Evolutionary conservation across 192 early-diverging fungal genomes (phyloP), one percentile per base, ranked within the genome.

Genomic region (Backusella psychrophila): DNA sequence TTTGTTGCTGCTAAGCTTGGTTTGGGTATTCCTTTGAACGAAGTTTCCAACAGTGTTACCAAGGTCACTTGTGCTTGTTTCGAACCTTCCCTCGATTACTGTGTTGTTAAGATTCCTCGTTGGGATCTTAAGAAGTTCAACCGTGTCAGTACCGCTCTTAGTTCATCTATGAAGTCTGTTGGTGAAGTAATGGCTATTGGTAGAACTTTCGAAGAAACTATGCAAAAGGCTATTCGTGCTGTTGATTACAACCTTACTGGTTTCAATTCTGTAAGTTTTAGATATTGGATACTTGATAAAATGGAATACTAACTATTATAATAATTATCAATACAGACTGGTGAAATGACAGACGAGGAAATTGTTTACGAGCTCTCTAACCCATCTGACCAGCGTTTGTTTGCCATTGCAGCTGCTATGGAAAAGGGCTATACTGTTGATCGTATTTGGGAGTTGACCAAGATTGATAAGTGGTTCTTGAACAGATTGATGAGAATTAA

Each of bases 141-240:
- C 81, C 92, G 93, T 75, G 97, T 99, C 73, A 91, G 90, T 85
- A 96, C 89, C 76, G 92, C 93, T 75, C 89, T 99, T 69, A 89
- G 90, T 38, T 96, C 95, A 9, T 90, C 95, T 5, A 99, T 99
- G 97, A 99, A 99, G 85, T 92, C 90, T 71, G 97, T 99, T 36
- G 96, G 97, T 68, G 97, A 99, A 84, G 97, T 99, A 53, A 99
- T 98, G 97, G 92, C 95, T 15, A 93, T 99, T 68, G 97, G 97
- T n/a, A 87, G 97, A 72, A 99, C 94, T 72, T 99, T 97, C 72
- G 96, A 99, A 85, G 97, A 99, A 84, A 96, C 94, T n/a, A 93
- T 99, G 73, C 96, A 98, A 85, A 96, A 99, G 86, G 97, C 96
- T 59, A 95, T 96, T 75, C 91, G 93, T 39, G 91, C 94, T 67